Conservation (phyloP, 2,329 filamentous ascomycete genomes). For the Parastagonospora avenae region DNA sequence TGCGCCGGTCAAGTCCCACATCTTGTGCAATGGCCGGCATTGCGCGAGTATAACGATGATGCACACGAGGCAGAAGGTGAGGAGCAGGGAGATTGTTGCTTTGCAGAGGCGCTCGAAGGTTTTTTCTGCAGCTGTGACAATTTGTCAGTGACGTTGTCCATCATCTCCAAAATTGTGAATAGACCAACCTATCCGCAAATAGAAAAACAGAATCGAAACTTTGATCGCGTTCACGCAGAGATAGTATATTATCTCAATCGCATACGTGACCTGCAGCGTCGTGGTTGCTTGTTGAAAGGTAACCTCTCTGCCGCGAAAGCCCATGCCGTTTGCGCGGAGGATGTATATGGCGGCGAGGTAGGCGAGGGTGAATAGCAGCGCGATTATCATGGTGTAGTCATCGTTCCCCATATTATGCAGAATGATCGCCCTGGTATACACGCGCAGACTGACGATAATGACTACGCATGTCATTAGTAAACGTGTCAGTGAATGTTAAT, state of each 20-base stretch:
- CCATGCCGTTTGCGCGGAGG: constrained; percentile 24
- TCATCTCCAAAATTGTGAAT: neutral
- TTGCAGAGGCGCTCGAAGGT: constrained; percentile 22
- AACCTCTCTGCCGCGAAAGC: constrained; percentile 19
- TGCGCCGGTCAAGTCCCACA: constrained; percentile 35
- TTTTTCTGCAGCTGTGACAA: constrained; percentile 20
- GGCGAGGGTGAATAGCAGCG: constrained; percentile 28
- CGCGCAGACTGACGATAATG: constrained; percentile 26
- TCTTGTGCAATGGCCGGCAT: constrained; percentile 34
- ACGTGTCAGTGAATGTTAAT: neutral
- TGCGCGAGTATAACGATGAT: constrained; percentile 30
- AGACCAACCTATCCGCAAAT: constrained; percentile 36
- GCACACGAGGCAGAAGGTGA: constrained; percentile 26
- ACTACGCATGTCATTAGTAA: constrained; percentile 14
- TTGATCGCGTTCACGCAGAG: constrained; percentile 32
- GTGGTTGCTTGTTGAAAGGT: constrained; percentile 22
- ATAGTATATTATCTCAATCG: constrained; percentile 39
- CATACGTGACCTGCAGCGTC: constrained; percentile 13
- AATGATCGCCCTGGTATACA: constrained; percentile 19
- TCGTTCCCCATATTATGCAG: constrained; percentile 32
- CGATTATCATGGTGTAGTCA: constrained; percentile 30
- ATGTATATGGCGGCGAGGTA: constrained; percentile 26
- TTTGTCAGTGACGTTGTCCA: neutral
- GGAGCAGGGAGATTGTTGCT: constrained; percentile 29
- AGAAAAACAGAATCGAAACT: constrained; percentile 38